Evolutionary conservation across 768 basidiomycete species (phyloP).

Genomic region (Tephrocybe rancida): DNA sequence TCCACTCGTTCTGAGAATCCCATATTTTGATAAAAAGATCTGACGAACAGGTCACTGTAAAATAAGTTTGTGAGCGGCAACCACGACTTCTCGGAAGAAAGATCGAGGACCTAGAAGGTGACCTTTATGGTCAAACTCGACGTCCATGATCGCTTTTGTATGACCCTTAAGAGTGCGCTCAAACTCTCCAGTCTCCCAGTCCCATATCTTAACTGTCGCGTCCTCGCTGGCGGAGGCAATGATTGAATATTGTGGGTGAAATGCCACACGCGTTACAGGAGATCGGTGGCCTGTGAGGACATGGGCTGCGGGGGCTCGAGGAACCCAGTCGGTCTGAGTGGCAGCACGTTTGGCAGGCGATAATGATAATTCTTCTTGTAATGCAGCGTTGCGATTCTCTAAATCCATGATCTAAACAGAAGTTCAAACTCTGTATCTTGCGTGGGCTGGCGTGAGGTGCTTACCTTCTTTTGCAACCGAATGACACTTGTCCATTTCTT

Average conservation of each 20-base stretch:
- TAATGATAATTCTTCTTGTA: conserved; percentile 69
- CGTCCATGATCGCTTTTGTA: conserved; percentile 85
- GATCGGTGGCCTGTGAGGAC: conserved; percentile 76
- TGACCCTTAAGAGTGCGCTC: conserved; percentile 92
- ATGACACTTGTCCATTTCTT: conserved; percentile 99
- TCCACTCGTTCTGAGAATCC: conserved; percentile 90
- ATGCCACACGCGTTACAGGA: conserved; percentile 77
- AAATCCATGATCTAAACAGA: conserved; percentile 86
- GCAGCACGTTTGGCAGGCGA: conserved; percentile 56
- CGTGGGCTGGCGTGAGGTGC: conserved; percentile 11
- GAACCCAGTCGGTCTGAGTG: conserved; percentile 84
- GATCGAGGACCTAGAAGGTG: conserved; percentile 66
- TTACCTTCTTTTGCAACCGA: conserved; percentile 91
- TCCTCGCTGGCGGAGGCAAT: conserved; percentile 89
- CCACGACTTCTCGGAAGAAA: neutral
- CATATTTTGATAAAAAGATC: conserved; percentile 93
- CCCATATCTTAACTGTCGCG: conserved; percentile 91
- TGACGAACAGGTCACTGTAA: conserved; percentile 65
- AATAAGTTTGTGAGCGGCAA: neutral
- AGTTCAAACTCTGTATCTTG: neutral
- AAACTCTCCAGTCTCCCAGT: conserved; percentile 95
- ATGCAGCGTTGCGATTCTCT: conserved; percentile 78
- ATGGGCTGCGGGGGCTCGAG: conserved; percentile 80
- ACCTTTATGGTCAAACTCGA: conserved; percentile 88
- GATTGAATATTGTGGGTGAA: conserved; percentile 84